These are phyloP conservation scores for Aspergillus terreus DNA, from an alignment of 2,329 filamentous ascomycete species.

Conservation along the genomic window DNA sequence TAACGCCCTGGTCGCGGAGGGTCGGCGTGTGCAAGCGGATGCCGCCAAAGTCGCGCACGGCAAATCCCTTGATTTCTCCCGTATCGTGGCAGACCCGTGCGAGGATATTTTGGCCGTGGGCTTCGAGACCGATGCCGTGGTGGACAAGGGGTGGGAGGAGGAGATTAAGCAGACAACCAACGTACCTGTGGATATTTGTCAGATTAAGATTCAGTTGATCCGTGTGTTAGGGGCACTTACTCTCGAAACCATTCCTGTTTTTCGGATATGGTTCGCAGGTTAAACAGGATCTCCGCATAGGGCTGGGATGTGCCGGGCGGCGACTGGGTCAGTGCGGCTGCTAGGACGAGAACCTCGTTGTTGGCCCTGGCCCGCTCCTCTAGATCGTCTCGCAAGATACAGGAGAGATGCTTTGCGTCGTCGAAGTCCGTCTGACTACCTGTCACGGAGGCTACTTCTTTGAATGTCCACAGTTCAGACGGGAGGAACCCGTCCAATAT, in stretches of 20 bases:
- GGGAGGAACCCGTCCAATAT: conserved; percentile 16
- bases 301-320: conserved; percentile 2
- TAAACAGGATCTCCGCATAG: conserved; percentile 16
- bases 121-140: conserved; percentile 38
- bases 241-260: conserved; percentile 16
- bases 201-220: neutral
- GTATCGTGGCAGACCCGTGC: conserved; percentile 14
- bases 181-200: conserved; percentile 9
- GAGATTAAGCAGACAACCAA: conserved; percentile 7
- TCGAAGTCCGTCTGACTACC: conserved; percentile 16
- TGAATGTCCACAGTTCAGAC: conserved; percentile 17
- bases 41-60: conserved; percentile 19
- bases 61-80: conserved; percentile 16
- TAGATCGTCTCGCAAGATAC: conserved; percentile 19
- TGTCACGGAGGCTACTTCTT: conserved; percentile 17
- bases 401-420: conserved; percentile 18
- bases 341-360: conserved; percentile 16
- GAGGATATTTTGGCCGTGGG: conserved; percentile 33
- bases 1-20: conserved; percentile 3
- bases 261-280: conserved; percentile 8
- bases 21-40: conserved; percentile 16
- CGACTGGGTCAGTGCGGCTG: conserved; percentile 12
- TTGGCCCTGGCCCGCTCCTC: conserved; percentile 11
- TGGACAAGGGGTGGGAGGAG: conserved; percentile 13
- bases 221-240: neutral